Base-by-base conservation (phyloP, 768 basidiomycete species). In the Boletus sp. region DNA sequence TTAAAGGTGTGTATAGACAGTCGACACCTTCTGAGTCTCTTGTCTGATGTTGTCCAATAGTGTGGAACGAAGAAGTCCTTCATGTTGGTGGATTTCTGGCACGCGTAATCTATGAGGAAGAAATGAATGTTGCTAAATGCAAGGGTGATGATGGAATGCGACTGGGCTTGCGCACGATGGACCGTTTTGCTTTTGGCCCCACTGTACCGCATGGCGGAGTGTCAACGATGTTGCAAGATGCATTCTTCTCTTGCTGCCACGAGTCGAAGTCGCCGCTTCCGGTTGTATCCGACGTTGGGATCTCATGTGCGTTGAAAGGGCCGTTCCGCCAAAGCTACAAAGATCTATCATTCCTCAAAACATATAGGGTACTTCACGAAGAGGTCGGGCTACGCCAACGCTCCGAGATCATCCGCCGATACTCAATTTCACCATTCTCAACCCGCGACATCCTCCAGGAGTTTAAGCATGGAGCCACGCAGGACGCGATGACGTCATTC, bases 41-140 rank as follows among this genome's bases (percentile, higher is more conserved):
- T 52, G 30, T 6, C 7, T 48, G 13, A 53, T 27, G 19, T 25
- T 21, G 9, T 41, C 23, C 7, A 25, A 29, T 54, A 89, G 88
- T 84, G 15, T 96, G 93, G 94, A 98, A 98, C 65, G 82, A 81
- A 58, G 95, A 97, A 64, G 77, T 98, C 9, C 76, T 98, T 9
- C 85, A 81, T 63, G 77, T 90, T 19, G 88, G 92, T 7, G 96
- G 94, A 3, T 83, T 88, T 54, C 77, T 97, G 35, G 78, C 88
- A 38, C 85, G 95, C 15, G 72, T 84, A 5, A 87, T 91, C 0
- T 98, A 96, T 62, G 93, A 97, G 61, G 72, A 84, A 41, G 92
- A 97, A 69, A 74, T 97, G 62, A 21, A 35, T 5, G 54, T 39
- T 17, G 47, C 48, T 7, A 14, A 21, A 21, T 55, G 21, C 11